A percentile compares a stretch with the other conserved stretches of the same genome.
phyloP scores from a whole-genome alignment of 1,284 basidiomycete genomes.

The Tilletia horrida region DNA sequence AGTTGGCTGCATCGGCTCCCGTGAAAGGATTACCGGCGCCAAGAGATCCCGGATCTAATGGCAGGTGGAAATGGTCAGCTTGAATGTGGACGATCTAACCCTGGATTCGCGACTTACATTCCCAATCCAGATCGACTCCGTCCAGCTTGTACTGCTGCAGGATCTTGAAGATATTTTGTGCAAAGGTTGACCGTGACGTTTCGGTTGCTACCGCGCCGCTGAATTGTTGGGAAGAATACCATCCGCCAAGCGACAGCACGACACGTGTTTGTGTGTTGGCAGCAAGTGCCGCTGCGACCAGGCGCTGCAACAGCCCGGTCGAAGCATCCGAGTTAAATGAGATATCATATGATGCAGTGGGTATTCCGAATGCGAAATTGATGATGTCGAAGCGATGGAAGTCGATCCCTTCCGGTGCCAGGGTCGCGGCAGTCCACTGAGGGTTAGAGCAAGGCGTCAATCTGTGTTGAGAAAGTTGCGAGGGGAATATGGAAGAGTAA shows the following conservation, averaged over 20 bases:
- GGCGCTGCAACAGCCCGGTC: constrained; percentile 25
- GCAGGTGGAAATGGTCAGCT: background rate
- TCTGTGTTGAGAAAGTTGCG: background rate
- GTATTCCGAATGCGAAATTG: constrained; percentile 45
- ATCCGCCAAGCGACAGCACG: constrained; percentile 42
- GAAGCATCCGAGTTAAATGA: constrained; percentile 23
- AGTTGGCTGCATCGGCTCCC: constrained; percentile 36
- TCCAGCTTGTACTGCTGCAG: constrained; percentile 17
- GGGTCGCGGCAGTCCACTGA: constrained; percentile 30
- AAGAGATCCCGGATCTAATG: constrained; percentile 14
- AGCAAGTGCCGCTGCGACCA: constrained; percentile 35
- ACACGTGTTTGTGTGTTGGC: constrained; percentile 29
- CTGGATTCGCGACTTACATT: constrained; percentile 1
- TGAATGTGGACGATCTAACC: background rate
- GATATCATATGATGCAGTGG: constrained; percentile 30
- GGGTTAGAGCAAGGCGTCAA: background rate
- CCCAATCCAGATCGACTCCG: constrained; percentile 25
- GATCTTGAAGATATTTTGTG: background rate
- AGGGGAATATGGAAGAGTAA: no score
- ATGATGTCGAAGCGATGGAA: constrained; percentile 42
- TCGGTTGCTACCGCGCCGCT: constrained; percentile 31
- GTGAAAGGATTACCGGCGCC: constrained; percentile 18
- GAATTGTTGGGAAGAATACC: constrained; percentile 40
- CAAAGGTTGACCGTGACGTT: constrained; percentile 21
- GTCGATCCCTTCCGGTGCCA: constrained; percentile 36